These are phyloP conservation scores for Biancaea sappan DNA, from an alignment of 306 rosid species.

Conservation along the genomic window DNA sequence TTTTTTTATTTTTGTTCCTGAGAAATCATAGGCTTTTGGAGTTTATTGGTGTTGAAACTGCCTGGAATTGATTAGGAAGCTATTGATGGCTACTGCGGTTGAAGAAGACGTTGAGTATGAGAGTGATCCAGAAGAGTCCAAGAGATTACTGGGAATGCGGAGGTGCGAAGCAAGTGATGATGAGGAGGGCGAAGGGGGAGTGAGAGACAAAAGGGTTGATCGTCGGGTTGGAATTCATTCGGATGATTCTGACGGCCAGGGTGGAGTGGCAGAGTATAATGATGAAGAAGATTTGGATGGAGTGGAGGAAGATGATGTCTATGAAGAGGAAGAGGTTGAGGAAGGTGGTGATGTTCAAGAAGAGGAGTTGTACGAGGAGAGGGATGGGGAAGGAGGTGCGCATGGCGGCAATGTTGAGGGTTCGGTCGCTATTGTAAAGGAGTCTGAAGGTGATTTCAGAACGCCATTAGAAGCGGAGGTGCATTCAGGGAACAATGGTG, in stretches of 20 bases:
- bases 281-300: slow-evolving; percentile 64
- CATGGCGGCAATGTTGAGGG: slow-evolving; percentile 40
- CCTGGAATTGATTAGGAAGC: not conserved
- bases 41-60: slow-evolving; percentile 36
- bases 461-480: slow-evolving; percentile 47
- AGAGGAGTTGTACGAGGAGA: slow-evolving; percentile 37
- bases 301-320: slow-evolving; percentile 50
- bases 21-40: slow-evolving; percentile 25
- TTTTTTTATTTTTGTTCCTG: not conserved
- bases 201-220: slow-evolving; percentile 44
- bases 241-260: slow-evolving; percentile 80
- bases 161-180: slow-evolving; percentile 88
- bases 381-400: slow-evolving; percentile 29
- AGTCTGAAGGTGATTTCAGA: slow-evolving; percentile 42
- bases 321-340: slow-evolving; percentile 40
- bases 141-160: slow-evolving; percentile 80
- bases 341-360: slow-evolving; percentile 28
- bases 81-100: slow-evolving; percentile 57
- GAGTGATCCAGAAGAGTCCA: slow-evolving; percentile 88
- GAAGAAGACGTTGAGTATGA: slow-evolving; percentile 82
- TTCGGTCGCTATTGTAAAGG: slow-evolving; percentile 39
- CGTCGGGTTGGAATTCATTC: slow-evolving; percentile 56
- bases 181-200: slow-evolving; percentile 63
- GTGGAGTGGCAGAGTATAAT: slow-evolving; percentile 83
- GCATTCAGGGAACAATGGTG: slow-evolving; percentile 42